Evolutionary conservation across 306 rosid genomes (phyloP).

Genomic region (Trifolium dubium): DNA sequence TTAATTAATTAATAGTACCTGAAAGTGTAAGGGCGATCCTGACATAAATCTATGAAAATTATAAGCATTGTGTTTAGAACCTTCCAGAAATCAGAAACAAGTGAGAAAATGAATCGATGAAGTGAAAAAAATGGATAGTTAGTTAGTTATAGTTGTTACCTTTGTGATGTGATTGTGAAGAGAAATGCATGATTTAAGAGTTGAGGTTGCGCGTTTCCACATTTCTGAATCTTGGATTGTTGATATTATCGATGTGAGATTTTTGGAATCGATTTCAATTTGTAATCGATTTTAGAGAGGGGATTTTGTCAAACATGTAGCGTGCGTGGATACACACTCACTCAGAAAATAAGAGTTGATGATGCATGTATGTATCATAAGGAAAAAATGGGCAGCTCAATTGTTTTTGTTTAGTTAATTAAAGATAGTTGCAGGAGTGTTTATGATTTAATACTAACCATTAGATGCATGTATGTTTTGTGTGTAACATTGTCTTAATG

Average conservation of each 20-base stretch:
- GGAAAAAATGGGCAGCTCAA: not conserved
- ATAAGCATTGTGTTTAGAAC: slow-evolving; percentile 31
- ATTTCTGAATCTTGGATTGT: slow-evolving; percentile 22
- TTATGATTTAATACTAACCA: too few species aligned
- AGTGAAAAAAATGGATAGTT: not conserved
- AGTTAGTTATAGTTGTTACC: not conserved
- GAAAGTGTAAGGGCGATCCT: slow-evolving; percentile 40
- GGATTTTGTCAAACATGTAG: slow-evolving; percentile 15
- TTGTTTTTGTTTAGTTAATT: not conserved
- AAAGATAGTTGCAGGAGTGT: too few species aligned
- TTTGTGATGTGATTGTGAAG: slow-evolving; percentile 10
- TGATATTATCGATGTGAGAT: too few species aligned
- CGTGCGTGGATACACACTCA: slow-evolving; percentile 3
- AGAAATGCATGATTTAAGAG: slow-evolving; percentile 28
- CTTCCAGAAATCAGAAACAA: slow-evolving; percentile 48
- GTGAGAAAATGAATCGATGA: not conserved
- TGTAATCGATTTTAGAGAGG: too few species aligned
- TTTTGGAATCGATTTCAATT: too few species aligned
- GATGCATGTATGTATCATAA: slow-evolving; percentile 2
- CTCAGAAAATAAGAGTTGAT: not conserved
- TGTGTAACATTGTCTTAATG: too few species aligned
- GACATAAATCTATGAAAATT: slow-evolving; percentile 50
- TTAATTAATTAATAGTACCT: slow-evolving; percentile 40
- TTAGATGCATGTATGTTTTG: too few species aligned
- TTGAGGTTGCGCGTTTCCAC: slow-evolving; percentile 40